Conservation (phyloP, 192 early-diverging fungal species). For the Cladochytrium replicatum region DNA sequence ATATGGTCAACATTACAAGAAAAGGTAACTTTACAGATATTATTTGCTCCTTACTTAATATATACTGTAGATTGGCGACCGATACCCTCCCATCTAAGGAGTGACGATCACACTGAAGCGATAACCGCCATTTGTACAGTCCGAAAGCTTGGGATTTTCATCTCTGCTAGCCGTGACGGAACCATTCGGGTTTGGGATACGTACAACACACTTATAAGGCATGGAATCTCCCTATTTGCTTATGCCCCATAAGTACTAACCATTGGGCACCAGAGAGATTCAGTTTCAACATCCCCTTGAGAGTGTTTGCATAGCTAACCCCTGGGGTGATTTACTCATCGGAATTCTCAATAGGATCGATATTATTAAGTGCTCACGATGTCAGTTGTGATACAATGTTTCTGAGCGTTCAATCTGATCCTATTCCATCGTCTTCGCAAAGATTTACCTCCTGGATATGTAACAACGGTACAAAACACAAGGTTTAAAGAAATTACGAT, state of each 20-base stretch:
- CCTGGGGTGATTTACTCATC: constrained; percentile 29
- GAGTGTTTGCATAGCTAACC: constrained; percentile 22
- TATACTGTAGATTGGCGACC: constrained; percentile 21
- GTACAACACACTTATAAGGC: constrained; percentile 31
- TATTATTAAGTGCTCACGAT: constrained; percentile 21
- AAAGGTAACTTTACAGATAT: constrained; percentile 10
- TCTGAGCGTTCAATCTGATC: neutral
- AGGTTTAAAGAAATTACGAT: neutral
- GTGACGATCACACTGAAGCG: constrained; percentile 36
- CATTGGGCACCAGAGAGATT: constrained; percentile 23
- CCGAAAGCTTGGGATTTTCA: constrained; percentile 25
- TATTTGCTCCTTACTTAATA: neutral
- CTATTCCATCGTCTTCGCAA: neutral
- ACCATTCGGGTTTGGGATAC: constrained; percentile 38
- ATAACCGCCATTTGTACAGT: constrained; percentile 26
- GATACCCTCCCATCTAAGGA: constrained; percentile 24
- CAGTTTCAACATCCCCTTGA: constrained; percentile 34
- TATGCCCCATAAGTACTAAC: neutral
- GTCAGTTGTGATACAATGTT: constrained; percentile 9
- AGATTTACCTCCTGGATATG: constrained; percentile 25
- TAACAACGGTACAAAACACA: constrained; percentile 14
- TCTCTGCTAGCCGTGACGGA: constrained; percentile 24
- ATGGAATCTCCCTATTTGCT: too few species aligned
- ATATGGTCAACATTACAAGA: constrained; percentile 15
- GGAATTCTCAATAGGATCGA: constrained; percentile 34